These are phyloP conservation scores for Saccharomyces hybrid DNA, from an alignment of 1,139 yeast species.

Conservation along the genomic window DNA sequence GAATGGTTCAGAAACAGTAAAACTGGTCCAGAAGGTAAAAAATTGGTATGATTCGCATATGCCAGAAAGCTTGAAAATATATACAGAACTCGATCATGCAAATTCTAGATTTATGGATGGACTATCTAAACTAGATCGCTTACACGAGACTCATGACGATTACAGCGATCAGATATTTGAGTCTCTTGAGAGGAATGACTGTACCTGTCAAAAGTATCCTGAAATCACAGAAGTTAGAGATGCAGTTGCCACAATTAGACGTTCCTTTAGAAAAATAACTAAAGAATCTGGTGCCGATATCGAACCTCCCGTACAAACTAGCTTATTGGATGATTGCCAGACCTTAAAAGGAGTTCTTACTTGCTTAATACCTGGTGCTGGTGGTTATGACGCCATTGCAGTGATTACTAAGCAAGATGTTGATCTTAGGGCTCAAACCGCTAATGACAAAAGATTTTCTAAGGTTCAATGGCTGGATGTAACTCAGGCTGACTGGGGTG, in stretches of 20 bases:
- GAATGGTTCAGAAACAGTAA: constrained; percentile 92
- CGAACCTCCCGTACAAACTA: constrained; percentile 75
- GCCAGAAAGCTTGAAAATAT: constrained; percentile 44
- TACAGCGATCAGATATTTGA: not conserved
- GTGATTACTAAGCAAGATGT: constrained; percentile 50
- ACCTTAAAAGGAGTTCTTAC: constrained; percentile 68
- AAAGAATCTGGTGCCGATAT: constrained; percentile 68
- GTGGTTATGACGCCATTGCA: constrained; percentile 91
- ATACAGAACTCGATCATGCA: constrained; percentile 47
- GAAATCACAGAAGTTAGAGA: constrained; percentile 28
- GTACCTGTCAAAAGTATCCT: constrained; percentile 5
- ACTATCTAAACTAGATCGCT: constrained; percentile 36
- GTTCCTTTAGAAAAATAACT: constrained; percentile 52
- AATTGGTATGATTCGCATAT: constrained; percentile 57
- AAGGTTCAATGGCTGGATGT: constrained; percentile 59
- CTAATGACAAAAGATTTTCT: constrained; percentile 28
- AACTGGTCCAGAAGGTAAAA: constrained; percentile 67
- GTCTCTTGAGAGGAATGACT: constrained; percentile 18
- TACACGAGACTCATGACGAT: constrained; percentile 11
- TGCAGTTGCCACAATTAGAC: constrained; percentile 45
- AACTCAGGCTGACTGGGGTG: constrained; percentile 51
- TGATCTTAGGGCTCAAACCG: constrained; percentile 34
- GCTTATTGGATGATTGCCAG: constrained; percentile 54
- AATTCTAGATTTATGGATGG: constrained; percentile 50
- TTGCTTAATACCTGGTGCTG: constrained; percentile 97